Evolutionary conservation across 2,329 filamentous ascomycete species (phyloP), one percentile per base, ranked within the genome.

Genomic region (Colletotrichum trifolii): DNA sequence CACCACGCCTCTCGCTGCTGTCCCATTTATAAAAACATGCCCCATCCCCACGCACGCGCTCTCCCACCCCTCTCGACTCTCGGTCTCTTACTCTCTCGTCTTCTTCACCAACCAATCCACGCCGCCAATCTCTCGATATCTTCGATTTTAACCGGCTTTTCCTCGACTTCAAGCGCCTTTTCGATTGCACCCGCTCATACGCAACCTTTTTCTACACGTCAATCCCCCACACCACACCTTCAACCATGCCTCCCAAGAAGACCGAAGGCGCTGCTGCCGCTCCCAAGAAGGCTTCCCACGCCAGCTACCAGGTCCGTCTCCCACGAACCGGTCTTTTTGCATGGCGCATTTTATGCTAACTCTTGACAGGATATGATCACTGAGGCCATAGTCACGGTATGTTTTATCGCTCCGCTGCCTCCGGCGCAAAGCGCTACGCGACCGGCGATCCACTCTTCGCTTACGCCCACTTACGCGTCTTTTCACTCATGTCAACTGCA

Each of bases 221-320:
- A 66, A 68, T 58, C 54, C 66, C 64, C 69, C 67, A 63, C 71
- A 69, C 69, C 60, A 66, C 63, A 58, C 64, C 56, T 68, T 72
- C 76, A 77, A 77, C 76, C 77, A 88, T 88, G 86, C 79, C 84
- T 83, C 83, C 86, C 78, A 88, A 87, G 83, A 87, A 87, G 80
- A 78, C 82, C 69, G 80, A 68, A 60, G 73, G 73, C 71, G 72
- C 69, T 60, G 71, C 73, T 50, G 70, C 76, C 70, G 68, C 79
- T 55, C 36, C 67, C 64, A 82, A 86, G 79, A 70, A 75, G 66
- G 72, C 76, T 71, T 74, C 78, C 69, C 85, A 87, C 72, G 82
- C 81, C 73, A 84, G 83, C 69, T 88, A 88, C 78, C 86, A 88
- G 83, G 86, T 88, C 75, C 71, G 84, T 25, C 78, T 70, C 39